These are phyloP conservation scores for Pestalotiopsis fici DNA, from an alignment of 2,329 filamentous ascomycete species.

Conservation along the genomic window DNA sequence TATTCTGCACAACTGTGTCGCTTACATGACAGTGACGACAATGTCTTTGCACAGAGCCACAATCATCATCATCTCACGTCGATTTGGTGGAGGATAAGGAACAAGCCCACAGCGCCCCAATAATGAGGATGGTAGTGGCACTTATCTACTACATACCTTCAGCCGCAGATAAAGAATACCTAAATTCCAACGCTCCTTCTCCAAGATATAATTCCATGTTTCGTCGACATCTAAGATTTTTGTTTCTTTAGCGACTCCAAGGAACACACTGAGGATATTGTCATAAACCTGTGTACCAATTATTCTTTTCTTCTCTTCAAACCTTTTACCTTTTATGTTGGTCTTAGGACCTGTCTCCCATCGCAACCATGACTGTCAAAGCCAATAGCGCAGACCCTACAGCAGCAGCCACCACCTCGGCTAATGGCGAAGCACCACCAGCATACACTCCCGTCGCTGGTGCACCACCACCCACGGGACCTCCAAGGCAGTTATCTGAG, in stretches of 20 bases:
- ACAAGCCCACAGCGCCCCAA: neutral
- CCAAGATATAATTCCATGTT: neutral
- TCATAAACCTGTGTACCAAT: too few species aligned
- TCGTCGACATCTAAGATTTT: neutral
- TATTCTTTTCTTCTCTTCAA: too few species aligned
- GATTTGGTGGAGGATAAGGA: neutral
- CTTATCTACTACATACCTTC: neutral
- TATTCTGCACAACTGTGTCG: too few species aligned
- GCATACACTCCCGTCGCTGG: constrained; percentile 7
- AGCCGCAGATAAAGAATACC: neutral
- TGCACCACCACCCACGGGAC: neutral
- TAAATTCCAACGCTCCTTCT: neutral
- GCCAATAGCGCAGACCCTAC: neutral
- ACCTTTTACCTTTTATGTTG: too few species aligned
- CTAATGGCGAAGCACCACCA: neutral
- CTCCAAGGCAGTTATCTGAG: constrained; percentile 7
- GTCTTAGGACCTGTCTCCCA: too few species aligned
- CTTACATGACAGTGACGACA: too few species aligned
- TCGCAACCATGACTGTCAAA: neutral
- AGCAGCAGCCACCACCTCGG: neutral
- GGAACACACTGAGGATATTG: too few species aligned
- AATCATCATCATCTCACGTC: too few species aligned
- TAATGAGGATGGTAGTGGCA: neutral
- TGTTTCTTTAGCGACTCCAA: neutral
- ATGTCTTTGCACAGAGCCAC: too few species aligned